These are phyloP conservation scores for Globisporangium parvum DNA, from an alignment of 352 stramenopile genomes.

Conservation along the genomic window DNA sequence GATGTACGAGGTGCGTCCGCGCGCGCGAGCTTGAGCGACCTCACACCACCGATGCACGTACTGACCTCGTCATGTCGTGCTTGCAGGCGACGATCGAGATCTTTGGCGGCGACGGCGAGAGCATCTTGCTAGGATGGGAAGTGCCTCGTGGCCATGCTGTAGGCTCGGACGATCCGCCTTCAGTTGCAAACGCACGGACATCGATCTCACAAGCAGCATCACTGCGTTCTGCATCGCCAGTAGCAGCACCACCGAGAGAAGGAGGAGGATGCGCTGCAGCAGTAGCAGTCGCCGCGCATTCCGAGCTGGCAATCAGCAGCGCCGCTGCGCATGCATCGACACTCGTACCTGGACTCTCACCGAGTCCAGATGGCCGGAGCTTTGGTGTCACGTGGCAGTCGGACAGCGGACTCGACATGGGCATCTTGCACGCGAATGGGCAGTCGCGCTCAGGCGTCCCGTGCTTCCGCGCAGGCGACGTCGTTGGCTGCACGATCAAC, in stretches of 20 bases:
- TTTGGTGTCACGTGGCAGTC: slow-evolving; percentile 75
- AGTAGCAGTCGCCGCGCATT: background rate
- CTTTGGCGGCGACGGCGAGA: slow-evolving; percentile 60
- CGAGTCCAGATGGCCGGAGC: slow-evolving; percentile 42
- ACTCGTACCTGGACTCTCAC: slow-evolving; percentile 54
- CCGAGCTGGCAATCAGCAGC: background rate
- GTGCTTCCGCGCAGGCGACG: slow-evolving; percentile 58
- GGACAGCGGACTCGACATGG: slow-evolving; percentile 66
- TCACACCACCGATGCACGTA: background rate
- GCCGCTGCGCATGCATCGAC: slow-evolving; percentile 2
- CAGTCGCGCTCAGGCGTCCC: slow-evolving; percentile 58
- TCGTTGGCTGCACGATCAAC: slow-evolving; percentile 72
- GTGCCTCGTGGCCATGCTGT: slow-evolving; percentile 26
- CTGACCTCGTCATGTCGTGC: background rate
- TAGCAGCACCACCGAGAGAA: background rate
- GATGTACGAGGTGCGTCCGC: slow-evolving; percentile 60
- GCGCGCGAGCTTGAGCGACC: background rate
- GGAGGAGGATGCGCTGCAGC: background rate
- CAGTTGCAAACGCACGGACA: background rate
- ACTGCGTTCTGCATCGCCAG: background rate
- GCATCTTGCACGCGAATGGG: slow-evolving; percentile 65
- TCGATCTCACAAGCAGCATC: background rate
- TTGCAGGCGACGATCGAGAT: slow-evolving; percentile 29
- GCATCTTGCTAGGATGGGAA: slow-evolving; percentile 74
- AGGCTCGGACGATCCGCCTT: background rate